Percentiles rank a stretch among this genome's conserved stretches.
Conservation (phyloP, 306 rosid species). For the Dryas octopetala region DNA sequence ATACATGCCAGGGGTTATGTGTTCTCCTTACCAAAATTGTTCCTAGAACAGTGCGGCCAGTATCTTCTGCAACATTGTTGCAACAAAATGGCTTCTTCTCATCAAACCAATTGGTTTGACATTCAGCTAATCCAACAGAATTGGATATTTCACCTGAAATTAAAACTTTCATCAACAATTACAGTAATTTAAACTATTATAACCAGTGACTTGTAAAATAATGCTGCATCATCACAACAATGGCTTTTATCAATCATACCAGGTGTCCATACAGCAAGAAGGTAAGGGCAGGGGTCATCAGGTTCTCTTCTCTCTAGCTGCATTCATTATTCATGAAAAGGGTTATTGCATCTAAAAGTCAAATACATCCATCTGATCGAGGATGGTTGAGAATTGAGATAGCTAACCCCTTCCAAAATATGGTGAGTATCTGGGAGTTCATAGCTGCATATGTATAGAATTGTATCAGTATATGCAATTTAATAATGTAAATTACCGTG, state of each 20-base stretch:
- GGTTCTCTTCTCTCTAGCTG: slow-evolving; percentile 31
- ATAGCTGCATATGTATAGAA: slow-evolving; percentile 38
- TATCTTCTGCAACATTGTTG: slow-evolving; percentile 27
- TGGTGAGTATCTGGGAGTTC: slow-evolving; percentile 54
- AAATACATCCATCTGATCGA: background rate
- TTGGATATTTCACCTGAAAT: slow-evolving; percentile 31
- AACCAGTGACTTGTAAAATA: no score
- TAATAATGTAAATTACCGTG: background rate
- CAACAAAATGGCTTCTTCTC: slow-evolving; percentile 16
- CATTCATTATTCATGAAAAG: background rate
- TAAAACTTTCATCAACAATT: no score
- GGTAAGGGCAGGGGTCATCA: slow-evolving; percentile 53
- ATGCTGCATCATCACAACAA: no score
- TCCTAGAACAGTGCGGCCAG: slow-evolving; percentile 39
- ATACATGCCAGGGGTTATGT: no score
- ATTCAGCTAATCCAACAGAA: slow-evolving; percentile 23
- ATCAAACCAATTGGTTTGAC: background rate
- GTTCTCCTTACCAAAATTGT: slow-evolving; percentile 56
- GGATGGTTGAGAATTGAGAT: background rate
- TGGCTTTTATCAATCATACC: slow-evolving; percentile 30
- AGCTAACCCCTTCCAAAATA: slow-evolving; percentile 37
- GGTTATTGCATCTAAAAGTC: background rate
- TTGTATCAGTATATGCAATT: no score
- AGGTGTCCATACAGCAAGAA: slow-evolving; percentile 43
- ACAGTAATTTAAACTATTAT: no score